Conservation (phyloP, 2,329 filamentous ascomycete genomes). For the Colletotrichum sp. region DNA sequence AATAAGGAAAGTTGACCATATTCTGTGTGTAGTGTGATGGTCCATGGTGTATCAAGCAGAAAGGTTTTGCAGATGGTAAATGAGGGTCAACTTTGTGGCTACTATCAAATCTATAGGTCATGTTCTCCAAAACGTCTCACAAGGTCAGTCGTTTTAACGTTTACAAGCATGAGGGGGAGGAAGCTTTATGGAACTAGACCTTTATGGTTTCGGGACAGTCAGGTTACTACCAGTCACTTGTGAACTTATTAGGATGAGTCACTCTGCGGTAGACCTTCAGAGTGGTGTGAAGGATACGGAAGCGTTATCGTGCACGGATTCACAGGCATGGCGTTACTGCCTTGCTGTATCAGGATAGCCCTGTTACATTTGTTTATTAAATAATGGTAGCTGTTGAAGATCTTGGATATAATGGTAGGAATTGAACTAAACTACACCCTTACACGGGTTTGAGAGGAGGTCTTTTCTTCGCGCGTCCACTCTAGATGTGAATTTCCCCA, state of each 20-base stretch:
- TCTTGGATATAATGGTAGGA: not conserved
- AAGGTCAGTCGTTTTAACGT: not conserved
- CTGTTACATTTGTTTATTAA: not conserved
- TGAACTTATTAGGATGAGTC: not conserved
- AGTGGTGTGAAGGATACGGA: not conserved
- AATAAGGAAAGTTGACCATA: not conserved
- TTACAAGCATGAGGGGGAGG: not conserved
- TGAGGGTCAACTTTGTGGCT: no score
- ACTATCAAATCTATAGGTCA: not conserved
- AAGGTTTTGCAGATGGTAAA: not conserved
- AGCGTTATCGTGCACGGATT: not conserved
- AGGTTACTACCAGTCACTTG: not conserved
- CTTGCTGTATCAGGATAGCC: not conserved
- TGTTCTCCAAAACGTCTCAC: not conserved
- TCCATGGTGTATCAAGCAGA: no score
- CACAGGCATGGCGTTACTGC: not conserved
- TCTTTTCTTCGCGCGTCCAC: not conserved
- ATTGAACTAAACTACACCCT: not conserved
- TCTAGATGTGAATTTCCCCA: rapidly evolving
- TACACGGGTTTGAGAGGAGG: not conserved
- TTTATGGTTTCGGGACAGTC: not conserved
- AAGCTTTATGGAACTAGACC: not conserved
- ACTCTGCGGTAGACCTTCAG: not conserved
- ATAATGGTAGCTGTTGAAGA: not conserved
- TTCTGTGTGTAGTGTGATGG: no score